Conservation (phyloP, 371 early-diverging fungal genomes). For the Apophysomyces ossiformis region DNA sequence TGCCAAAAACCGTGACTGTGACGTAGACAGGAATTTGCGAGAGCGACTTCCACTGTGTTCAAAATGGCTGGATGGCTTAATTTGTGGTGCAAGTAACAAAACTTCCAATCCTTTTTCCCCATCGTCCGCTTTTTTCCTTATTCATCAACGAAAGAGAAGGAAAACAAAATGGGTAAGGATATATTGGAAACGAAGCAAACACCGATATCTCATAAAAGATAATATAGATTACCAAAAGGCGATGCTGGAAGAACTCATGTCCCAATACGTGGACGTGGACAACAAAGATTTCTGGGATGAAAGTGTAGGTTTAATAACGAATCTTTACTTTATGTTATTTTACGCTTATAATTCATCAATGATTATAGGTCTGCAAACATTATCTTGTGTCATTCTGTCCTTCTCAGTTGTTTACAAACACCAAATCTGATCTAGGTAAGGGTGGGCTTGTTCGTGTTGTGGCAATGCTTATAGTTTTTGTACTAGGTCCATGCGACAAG, state of each 20-base stretch:
- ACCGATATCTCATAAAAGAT: neutral
- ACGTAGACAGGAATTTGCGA: too few species aligned
- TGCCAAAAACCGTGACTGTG: too few species aligned
- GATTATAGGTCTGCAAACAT: conserved; percentile 80
- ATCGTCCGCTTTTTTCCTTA: too few species aligned
- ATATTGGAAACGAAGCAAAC: neutral
- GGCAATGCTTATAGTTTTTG: neutral
- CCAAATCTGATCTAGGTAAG: conserved; percentile 83
- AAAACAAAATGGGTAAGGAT: neutral
- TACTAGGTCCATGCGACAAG: conserved; percentile 67
- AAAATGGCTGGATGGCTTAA: too few species aligned
- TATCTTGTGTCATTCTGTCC: conserved; percentile 89
- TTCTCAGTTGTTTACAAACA: conserved; percentile 84
- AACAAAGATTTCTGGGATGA: conserved; percentile 72
- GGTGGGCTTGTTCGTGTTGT: conserved; percentile 17
- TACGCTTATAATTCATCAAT: neutral
- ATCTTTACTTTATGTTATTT: neutral
- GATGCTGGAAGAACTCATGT: conserved; percentile 83
- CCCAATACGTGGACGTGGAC: conserved; percentile 69
- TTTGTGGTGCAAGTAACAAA: too few species aligned
- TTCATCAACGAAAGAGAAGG: neutral
- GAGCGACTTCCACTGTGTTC: too few species aligned
- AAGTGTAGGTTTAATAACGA: conserved; percentile 45
- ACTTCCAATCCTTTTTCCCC: too few species aligned
- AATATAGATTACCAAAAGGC: conserved; percentile 68